Evolutionary conservation across 305 asterid genomes (phyloP).

Genomic region (Fraxinus nigra): DNA sequence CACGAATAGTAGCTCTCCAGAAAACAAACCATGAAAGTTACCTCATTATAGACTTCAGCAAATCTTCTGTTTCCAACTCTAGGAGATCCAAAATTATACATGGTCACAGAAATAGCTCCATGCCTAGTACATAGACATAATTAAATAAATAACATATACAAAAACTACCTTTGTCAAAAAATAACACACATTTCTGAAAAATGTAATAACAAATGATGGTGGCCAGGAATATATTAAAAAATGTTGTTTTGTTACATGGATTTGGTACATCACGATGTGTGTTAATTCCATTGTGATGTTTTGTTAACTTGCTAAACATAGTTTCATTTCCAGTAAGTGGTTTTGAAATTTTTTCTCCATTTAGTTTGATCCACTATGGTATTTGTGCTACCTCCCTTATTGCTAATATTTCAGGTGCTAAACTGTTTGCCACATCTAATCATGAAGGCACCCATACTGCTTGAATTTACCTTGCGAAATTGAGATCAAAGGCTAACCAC

Average conservation of each 20-base stretch:
- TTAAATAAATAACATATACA: background rate
- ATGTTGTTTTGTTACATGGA: background rate
- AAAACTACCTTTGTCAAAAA: background rate
- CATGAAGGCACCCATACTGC: background rate
- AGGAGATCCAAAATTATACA: slow-evolving; percentile 98
- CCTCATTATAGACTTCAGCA: slow-evolving; percentile 91
- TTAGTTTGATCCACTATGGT: background rate
- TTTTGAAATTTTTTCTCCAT: background rate
- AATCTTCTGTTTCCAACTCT: slow-evolving; percentile 93
- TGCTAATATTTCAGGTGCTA: background rate
- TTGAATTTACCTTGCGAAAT: background rate
- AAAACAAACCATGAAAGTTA: slow-evolving; percentile 19
- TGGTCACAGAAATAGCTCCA: slow-evolving; percentile 78
- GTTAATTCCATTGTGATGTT: background rate
- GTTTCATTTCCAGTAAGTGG: background rate
- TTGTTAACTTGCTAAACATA: background rate
- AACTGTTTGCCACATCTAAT: background rate
- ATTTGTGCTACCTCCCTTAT: background rate
- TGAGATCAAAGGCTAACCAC: background rate
- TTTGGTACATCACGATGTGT: background rate
- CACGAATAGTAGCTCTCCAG: background rate
- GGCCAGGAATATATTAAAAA: background rate
- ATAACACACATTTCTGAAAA: background rate
- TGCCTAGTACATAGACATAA: slow-evolving; percentile 42
- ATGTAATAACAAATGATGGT: background rate